Evolutionary conservation across 2,329 filamentous ascomycete genomes (phyloP).

Genomic region (Clathrospora elynae): DNA sequence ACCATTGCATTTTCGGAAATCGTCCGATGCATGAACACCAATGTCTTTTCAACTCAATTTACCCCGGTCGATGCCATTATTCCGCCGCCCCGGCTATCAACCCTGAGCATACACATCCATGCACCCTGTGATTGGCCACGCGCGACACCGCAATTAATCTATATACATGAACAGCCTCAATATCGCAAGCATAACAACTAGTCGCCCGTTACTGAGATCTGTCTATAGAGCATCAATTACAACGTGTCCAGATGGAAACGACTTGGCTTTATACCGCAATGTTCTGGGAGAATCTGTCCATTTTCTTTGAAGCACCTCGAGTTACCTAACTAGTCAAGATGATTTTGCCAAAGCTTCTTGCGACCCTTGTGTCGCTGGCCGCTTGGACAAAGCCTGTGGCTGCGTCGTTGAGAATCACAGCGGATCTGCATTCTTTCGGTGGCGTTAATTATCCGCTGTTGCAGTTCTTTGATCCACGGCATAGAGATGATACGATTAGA

Average conservation of each 20-base stretch:
- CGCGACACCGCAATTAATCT: constrained; percentile 41
- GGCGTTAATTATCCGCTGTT: constrained; percentile 44
- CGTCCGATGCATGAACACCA: too few species aligned
- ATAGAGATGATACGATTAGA: constrained; percentile 38
- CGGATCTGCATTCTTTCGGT: constrained; percentile 41
- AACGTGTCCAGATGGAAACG: constrained; percentile 41
- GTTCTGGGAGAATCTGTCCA: constrained; percentile 11
- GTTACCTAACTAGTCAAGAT: constrained; percentile 21
- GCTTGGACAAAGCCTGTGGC: constrained; percentile 18
- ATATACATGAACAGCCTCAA: constrained; percentile 45
- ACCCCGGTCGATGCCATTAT: constrained; percentile 8
- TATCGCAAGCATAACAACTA: constrained; percentile 31
- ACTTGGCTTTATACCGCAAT: constrained; percentile 28
- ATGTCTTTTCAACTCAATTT: too few species aligned
- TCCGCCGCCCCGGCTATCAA: constrained; percentile 12
- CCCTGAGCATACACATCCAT: not conserved
- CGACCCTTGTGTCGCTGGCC: constrained; percentile 23
- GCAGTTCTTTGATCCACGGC: constrained; percentile 36
- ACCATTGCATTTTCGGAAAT: too few species aligned
- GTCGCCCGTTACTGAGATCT: constrained; percentile 29
- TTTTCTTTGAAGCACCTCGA: constrained; percentile 9
- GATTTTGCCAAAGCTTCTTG: constrained; percentile 27
- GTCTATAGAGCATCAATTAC: constrained; percentile 34
- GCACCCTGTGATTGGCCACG: constrained; percentile 33
- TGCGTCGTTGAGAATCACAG: constrained; percentile 36